Evolutionary conservation across 768 basidiomycete species (phyloP).

Genomic region (Kwoniella sp.): DNA sequence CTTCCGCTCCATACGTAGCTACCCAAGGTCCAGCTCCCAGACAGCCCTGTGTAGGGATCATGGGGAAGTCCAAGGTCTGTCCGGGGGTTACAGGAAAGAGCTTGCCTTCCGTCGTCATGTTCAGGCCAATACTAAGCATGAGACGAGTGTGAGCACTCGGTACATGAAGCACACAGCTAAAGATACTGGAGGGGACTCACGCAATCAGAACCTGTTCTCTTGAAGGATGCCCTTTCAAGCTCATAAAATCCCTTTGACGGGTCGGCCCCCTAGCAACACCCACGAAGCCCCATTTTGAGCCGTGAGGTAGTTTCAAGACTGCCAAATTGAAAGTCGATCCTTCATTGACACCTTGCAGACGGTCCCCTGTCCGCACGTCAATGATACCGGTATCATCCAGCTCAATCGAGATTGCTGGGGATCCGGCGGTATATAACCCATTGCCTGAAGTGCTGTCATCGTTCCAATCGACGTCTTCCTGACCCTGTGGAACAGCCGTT

Average conservation of each 20-base stretch:
- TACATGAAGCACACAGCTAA: neutral
- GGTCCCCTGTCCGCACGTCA: slow-evolving; percentile 10
- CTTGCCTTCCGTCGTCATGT: slow-evolving; percentile 23
- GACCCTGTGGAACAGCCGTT: slow-evolving; percentile 1
- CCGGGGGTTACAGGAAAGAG: slow-evolving; percentile 15
- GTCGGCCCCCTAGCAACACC: slow-evolving; percentile 26
- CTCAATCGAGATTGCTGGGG: slow-evolving; percentile 5
- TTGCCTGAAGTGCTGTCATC: slow-evolving; percentile 3
- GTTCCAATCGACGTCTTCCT: slow-evolving; percentile 7
- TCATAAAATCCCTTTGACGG: slow-evolving; percentile 20
- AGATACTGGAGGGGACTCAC: slow-evolving; percentile 11
- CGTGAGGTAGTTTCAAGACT: slow-evolving; percentile 17
- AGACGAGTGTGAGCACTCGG: neutral
- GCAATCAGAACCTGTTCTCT: slow-evolving; percentile 23
- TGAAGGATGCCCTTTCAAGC: slow-evolving; percentile 16
- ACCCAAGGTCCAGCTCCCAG: slow-evolving; percentile 4
- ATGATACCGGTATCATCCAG: slow-evolving; percentile 19
- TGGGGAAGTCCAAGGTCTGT: slow-evolving; percentile 24
- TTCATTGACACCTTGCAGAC: slow-evolving; percentile 1
- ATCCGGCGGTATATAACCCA: neutral
- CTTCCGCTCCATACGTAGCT: slow-evolving; percentile 24
- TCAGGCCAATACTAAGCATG: slow-evolving; percentile 9
- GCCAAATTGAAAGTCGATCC: slow-evolving; percentile 23
- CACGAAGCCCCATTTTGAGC: slow-evolving; percentile 23
- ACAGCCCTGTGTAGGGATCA: slow-evolving; percentile 23